phyloP scores from a whole-genome alignment of 306 rosid species.

The Quercus suber region DNA sequence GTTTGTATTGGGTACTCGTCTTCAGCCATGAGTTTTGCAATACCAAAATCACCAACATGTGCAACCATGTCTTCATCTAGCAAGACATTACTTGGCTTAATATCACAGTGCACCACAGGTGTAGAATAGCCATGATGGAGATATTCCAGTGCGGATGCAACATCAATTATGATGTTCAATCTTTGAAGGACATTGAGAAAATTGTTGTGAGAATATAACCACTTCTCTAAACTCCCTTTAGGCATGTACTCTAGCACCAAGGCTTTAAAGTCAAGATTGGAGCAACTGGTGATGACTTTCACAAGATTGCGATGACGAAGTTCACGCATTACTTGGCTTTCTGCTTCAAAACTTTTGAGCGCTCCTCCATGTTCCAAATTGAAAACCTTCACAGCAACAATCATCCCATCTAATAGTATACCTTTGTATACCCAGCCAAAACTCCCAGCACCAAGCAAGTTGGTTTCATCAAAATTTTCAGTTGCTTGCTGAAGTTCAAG shows the following conservation, averaged over 20 bases:
- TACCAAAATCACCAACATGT: slow-evolving; percentile 25
- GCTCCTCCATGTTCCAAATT: neutral
- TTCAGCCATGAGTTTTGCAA: slow-evolving; percentile 36
- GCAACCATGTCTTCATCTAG: too few relatives aligned
- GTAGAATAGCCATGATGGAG: too few relatives aligned
- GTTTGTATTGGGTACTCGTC: slow-evolving; percentile 13
- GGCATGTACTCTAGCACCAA: too few relatives aligned
- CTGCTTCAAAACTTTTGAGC: neutral
- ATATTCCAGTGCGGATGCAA: too few relatives aligned
- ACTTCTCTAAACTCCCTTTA: too few relatives aligned
- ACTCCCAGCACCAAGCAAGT: slow-evolving; percentile 10
- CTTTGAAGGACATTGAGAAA: too few relatives aligned
- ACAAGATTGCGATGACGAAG: slow-evolving; percentile 24
- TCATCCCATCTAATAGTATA: slow-evolving; percentile 2
- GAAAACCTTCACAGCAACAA: slow-evolving; percentile 25
- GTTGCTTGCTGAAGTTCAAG: too few relatives aligned
- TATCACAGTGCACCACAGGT: too few relatives aligned
- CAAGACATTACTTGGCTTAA: too few relatives aligned
- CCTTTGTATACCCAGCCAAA: slow-evolving; percentile 19
- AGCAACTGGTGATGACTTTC: slow-evolving; percentile 15
- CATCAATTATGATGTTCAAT: too few relatives aligned
- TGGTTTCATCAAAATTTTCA: neutral
- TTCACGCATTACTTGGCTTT: neutral
- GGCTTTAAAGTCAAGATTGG: slow-evolving; percentile 17
- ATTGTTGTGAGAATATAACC: too few relatives aligned